phyloP scores from a whole-genome alignment of 805 yeast genomes.

The Debaryomyces prosopidis region DNA sequence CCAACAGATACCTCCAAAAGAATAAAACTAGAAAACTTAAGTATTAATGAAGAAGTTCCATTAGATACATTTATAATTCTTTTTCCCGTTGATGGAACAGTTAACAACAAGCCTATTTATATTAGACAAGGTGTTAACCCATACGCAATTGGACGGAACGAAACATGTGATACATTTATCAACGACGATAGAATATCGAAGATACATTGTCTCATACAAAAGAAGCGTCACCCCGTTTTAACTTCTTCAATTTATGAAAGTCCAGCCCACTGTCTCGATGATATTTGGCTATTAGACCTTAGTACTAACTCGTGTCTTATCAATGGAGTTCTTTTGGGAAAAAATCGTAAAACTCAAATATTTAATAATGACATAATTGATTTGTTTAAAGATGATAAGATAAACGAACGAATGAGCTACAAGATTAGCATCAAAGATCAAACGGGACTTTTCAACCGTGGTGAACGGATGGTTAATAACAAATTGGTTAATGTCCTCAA shows the following conservation, averaged over 20 bases:
- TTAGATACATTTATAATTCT: slow-evolving; percentile 65
- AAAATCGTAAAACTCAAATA: slow-evolving; percentile 60
- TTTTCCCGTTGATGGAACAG: slow-evolving; percentile 49
- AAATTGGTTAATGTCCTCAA: slow-evolving; percentile 21
- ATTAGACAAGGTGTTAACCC: slow-evolving; percentile 69
- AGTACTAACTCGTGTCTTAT: slow-evolving; percentile 81
- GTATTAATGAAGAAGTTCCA: slow-evolving; percentile 29
- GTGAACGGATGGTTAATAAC: slow-evolving; percentile 23
- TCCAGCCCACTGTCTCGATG: slow-evolving; percentile 73
- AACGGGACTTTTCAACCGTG: slow-evolving; percentile 63
- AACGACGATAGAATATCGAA: slow-evolving; percentile 80
- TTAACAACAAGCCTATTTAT: slow-evolving; percentile 47
- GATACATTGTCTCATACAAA: slow-evolving; percentile 71
- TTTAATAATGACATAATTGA: slow-evolving; percentile 66
- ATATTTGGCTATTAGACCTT: slow-evolving; percentile 76
- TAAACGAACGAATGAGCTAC: slow-evolving; percentile 55
- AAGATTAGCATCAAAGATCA: slow-evolving; percentile 53
- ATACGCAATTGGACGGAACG: slow-evolving; percentile 73
- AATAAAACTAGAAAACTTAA: background rate
- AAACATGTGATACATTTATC: slow-evolving; percentile 58
- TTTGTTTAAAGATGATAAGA: slow-evolving; percentile 60
- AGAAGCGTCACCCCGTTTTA: slow-evolving; percentile 59
- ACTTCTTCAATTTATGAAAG: slow-evolving; percentile 57
- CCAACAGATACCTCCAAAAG: background rate
- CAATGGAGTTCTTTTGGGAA: slow-evolving; percentile 58